These are phyloP conservation scores for Cinnamomum chago DNA, from an alignment of 164 flowering plant genomes.

Conservation along the genomic window DNA sequence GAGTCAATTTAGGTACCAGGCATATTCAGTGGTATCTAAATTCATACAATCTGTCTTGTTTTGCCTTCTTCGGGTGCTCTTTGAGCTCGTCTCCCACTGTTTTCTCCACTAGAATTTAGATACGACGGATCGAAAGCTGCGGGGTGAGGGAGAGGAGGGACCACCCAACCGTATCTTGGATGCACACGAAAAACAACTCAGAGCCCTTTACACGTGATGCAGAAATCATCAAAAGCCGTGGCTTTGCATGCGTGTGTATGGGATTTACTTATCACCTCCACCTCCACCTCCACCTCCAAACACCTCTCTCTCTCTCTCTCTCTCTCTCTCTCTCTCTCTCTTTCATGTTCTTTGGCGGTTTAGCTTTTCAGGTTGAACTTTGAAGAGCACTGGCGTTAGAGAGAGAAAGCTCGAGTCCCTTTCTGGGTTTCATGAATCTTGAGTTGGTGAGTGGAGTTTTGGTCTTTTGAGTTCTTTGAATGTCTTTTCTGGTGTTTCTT, in stretches of 20 bases:
- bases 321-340: not conserved
- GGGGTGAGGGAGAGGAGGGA: too few relatives aligned
- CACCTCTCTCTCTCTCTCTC: constrained; percentile 11
- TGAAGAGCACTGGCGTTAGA: constrained; percentile 3
- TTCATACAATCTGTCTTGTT: too few relatives aligned
- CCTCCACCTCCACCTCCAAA: constrained; percentile 9
- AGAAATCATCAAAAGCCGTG: constrained; percentile 49
- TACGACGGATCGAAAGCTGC: too few relatives aligned
- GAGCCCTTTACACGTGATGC: constrained; percentile 78
- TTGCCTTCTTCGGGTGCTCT: too few relatives aligned
- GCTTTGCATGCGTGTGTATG: constrained; percentile 72
- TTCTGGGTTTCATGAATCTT: constrained; percentile 8
- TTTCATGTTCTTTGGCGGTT: not conserved
- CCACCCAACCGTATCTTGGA: too few relatives aligned
- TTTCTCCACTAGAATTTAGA: too few relatives aligned
- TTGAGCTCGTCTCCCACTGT: too few relatives aligned
- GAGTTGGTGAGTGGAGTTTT: constrained; percentile 5
- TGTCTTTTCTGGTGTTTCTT: not conserved
- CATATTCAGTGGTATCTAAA: too few relatives aligned
- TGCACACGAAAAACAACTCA: not conserved
- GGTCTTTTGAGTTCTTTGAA: not conserved
- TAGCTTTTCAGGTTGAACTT: not conserved
- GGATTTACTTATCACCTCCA: constrained; percentile 22
- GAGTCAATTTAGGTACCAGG: too few relatives aligned
- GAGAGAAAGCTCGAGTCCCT: constrained; percentile 4